Evolutionary conservation across 75 land plant genomes (phyloP).

Genomic region (Azolla pinnata): DNA sequence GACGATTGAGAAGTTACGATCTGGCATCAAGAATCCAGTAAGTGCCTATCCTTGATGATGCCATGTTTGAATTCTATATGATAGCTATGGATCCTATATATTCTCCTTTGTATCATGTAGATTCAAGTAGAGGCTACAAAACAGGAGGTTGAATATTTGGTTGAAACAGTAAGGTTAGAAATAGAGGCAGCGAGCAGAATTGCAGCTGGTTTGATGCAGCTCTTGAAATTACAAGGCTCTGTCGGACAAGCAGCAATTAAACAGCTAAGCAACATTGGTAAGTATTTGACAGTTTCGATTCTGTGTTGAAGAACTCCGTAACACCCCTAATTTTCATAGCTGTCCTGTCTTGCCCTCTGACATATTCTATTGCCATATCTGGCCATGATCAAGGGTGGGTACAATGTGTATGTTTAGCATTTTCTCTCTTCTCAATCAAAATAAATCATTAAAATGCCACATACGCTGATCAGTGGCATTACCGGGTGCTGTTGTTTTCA

Average conservation of each 20-base stretch:
- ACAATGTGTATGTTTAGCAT: not conserved
- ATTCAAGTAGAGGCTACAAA: conserved; percentile 84
- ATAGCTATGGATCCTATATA: not conserved
- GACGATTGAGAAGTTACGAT: conserved; percentile 58
- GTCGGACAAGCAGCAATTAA: conserved; percentile 67
- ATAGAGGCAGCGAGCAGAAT: conserved; percentile 89
- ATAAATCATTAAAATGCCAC: no score
- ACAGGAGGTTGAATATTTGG: conserved; percentile 73
- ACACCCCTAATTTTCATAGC: not conserved
- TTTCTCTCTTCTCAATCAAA: no score
- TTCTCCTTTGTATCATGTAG: conserved; percentile 19
- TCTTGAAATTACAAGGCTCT: conserved; percentile 70
- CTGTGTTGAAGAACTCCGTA: not conserved
- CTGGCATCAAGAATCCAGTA: conserved; percentile 89
- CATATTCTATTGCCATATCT: not conserved
- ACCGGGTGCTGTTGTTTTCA: no score
- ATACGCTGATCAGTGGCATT: no score
- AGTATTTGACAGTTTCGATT: not conserved
- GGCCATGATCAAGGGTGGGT: not conserved
- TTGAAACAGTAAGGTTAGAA: conserved; percentile 59
- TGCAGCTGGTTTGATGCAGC: conserved; percentile 70
- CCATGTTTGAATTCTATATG: not conserved
- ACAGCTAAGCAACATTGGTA: conserved; percentile 86
- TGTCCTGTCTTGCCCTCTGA: not conserved
- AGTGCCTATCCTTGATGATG: not conserved